These are phyloP conservation scores for Penicillium turbatum DNA, from an alignment of 495 filamentous ascomycete genomes.

Conservation along the genomic window DNA sequence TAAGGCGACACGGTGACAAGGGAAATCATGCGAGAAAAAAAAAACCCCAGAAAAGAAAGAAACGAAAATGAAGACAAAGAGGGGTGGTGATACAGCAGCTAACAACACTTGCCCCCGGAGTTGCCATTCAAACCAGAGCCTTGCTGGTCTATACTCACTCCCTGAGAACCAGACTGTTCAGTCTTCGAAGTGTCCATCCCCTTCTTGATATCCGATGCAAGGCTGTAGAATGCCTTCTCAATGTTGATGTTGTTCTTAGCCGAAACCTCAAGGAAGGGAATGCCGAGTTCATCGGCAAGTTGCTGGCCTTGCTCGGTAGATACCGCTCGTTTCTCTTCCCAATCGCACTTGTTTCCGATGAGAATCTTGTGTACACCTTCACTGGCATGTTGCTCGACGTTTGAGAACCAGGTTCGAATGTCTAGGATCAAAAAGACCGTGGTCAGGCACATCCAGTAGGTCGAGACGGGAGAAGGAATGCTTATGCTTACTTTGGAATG, in stretches of 20 bases:
- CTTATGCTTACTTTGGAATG: slow-evolving; percentile 81
- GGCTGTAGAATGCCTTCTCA: slow-evolving; percentile 95
- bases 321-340: slow-evolving; percentile 96
- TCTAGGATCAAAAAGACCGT: slow-evolving; percentile 50
- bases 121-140: slow-evolving; percentile 54
- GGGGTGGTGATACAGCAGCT: slow-evolving; percentile 32
- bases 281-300: slow-evolving; percentile 91
- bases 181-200: slow-evolving; percentile 67
- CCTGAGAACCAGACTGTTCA: slow-evolving; percentile 58
- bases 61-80: neutral
- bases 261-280: slow-evolving; percentile 97
- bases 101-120: slow-evolving; percentile 83
- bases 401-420: slow-evolving; percentile 98
- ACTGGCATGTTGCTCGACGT: slow-evolving; percentile 98
- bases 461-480: neutral
- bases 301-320: slow-evolving; percentile 90
- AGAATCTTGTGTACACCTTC: slow-evolving; percentile 99
- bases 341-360: slow-evolving; percentile 99
- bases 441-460: neutral
- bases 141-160: slow-evolving; percentile 69
- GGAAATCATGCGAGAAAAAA: slow-evolving; percentile 2
- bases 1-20: neutral
- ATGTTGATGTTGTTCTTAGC: slow-evolving; percentile 99
- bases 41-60: neutral
- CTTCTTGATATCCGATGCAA: slow-evolving; percentile 98